Evolutionary conservation across 768 basidiomycete genomes (phyloP), one percentile per base, ranked within the genome.

Genomic region (Pleurotus tuber-regium): DNA sequence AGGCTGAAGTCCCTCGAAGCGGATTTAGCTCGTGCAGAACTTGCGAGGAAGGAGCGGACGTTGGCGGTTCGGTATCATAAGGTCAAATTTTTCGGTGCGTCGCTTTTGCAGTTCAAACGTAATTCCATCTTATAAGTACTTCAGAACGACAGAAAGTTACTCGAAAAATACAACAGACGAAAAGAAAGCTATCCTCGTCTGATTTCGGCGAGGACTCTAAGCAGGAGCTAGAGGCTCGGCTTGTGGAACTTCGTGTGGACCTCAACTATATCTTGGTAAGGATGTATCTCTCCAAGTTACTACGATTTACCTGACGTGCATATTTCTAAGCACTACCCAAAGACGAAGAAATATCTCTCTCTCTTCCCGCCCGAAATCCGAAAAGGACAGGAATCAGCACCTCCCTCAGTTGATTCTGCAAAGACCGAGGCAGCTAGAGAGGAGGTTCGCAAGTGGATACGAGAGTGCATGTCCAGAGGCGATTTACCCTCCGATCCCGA

Each of bases 21-120:
- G 5, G 92, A 93, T 58, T 74, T 94, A 11, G 76, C 71, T 21
- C 76, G 72, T 50, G 87, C 87, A 0, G 84, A 89, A 66, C 60
- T 65, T 19, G 74, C 77, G 29, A 76, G 76, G 41, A 86, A 85
- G 63, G 90, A 92, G 66, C 81, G 87, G 40, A 71, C 83, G 36
- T 73, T 90, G 59, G 89, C 90, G 0, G 68, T 78, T 33, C 80
- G 80, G 55, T 98, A 98, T 66, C 93, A 94, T 59, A 92, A 84
- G 72, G 72, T 94, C 60, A 95, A 92, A 66, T 98, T 98, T 70
- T 97, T 98, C 56, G 94, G 93, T 94, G 55, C 57, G 76, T n/a
- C 31, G 21, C 11, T 4, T 40, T 26, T 40, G 3, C 14, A 23
- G 1, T 11, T 12, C 41, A 16, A 0, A 19, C 23, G 16, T 26